Evolutionary conservation across 345 rosid genomes (phyloP).

Genomic region (Geranium rotundifolium): DNA sequence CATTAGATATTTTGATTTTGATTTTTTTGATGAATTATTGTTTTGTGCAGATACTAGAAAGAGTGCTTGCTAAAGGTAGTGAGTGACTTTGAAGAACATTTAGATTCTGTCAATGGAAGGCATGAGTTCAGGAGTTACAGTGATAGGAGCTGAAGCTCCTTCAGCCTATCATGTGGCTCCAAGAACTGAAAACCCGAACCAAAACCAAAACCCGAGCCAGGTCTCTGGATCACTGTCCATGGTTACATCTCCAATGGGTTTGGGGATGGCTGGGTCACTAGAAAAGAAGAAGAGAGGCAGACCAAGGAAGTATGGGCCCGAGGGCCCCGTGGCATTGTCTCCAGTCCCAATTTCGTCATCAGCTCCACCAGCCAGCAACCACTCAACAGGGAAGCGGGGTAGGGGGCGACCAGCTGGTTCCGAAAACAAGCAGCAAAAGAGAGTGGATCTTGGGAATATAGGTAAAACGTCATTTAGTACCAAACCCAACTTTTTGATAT

Average conservation of each 20-base stretch:
- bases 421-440: conserved; percentile 40
- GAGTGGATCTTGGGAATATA: conserved; percentile 30
- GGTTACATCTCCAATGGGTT: conserved; percentile 23
- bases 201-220: conserved; percentile 37
- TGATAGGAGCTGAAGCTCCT: conserved; percentile 73
- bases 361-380: conserved; percentile 25
- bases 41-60: conserved; percentile 18
- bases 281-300: conserved; percentile 83
- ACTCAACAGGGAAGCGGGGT: conserved; percentile 33
- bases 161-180: conserved; percentile 57
- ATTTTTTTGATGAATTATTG: conserved; percentile 7
- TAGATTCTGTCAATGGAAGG: conserved; percentile 58
- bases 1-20: not conserved
- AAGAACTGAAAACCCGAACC: conserved; percentile 41
- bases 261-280: conserved; percentile 26
- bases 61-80: conserved; percentile 5
- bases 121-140: conserved; percentile 48
- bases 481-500: not conserved
- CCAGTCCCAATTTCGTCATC: conserved; percentile 50
- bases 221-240: conserved; percentile 26
- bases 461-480: conserved; percentile 26
- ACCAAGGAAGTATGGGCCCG: conserved; percentile 73
- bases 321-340: conserved; percentile 39
- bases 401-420: conserved; percentile 35
- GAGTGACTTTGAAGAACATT: conserved; percentile 3